Conservation (phyloP, 345 rosid species). For the Rhizophora mangle region DNA sequence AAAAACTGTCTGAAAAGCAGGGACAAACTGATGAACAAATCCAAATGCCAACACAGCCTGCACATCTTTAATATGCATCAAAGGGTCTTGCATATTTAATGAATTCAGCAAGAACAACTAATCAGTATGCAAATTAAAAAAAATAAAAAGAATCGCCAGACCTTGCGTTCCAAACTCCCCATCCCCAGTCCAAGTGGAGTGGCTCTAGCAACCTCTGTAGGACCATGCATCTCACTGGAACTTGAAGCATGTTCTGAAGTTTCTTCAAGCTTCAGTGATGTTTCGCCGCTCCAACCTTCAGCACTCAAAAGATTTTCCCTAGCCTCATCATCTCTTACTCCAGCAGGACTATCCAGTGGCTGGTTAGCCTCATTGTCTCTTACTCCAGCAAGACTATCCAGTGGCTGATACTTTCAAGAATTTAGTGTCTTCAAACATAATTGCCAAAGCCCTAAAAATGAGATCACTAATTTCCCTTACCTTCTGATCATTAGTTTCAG, state of each 20-base stretch:
- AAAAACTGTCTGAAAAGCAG: too few species aligned
- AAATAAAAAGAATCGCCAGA: slow-evolving; percentile 21
- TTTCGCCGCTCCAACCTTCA: slow-evolving; percentile 37
- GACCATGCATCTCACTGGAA: slow-evolving; percentile 37
- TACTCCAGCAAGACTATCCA: slow-evolving; percentile 17
- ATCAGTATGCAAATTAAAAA: neutral
- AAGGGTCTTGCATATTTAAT: neutral
- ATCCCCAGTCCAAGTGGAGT: slow-evolving; percentile 87
- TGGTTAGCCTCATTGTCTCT: slow-evolving; percentile 12
- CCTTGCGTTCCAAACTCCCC: slow-evolving; percentile 84
- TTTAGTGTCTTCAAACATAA: slow-evolving; percentile 12
- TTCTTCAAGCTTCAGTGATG: slow-evolving; percentile 36
- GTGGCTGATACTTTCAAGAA: slow-evolving; percentile 31
- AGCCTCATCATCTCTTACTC: slow-evolving; percentile 8
- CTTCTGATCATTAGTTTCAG: slow-evolving; percentile 38
- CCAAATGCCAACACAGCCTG: too few species aligned
- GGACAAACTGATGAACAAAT: too few species aligned
- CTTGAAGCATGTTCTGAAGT: slow-evolving; percentile 31
- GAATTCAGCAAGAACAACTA: neutral
- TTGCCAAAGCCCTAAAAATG: neutral
- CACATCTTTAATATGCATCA: too few species aligned
- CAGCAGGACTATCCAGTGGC: slow-evolving; percentile 9
- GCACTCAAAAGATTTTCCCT: slow-evolving; percentile 29
- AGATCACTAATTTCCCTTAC: slow-evolving; percentile 34
- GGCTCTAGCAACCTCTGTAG: slow-evolving; percentile 33